Conservation (phyloP, 176 grass and related monocot genomes). For the Carex littledalei region DNA sequence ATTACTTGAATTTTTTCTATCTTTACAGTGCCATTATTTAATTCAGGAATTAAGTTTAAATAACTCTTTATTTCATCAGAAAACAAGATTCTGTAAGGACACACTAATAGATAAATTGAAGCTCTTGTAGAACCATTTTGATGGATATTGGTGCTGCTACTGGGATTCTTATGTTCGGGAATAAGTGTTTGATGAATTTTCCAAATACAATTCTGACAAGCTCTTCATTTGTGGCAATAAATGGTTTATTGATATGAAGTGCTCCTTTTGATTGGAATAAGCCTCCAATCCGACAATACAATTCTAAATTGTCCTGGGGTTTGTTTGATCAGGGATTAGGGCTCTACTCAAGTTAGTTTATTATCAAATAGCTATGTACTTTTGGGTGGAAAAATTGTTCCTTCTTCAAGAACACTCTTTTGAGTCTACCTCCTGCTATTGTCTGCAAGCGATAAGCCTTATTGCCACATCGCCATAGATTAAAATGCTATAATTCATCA, state of each 20-base stretch:
- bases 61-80: background rate
- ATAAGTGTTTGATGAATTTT: background rate
- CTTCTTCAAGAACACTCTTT: background rate
- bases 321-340: background rate
- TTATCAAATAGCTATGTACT: background rate
- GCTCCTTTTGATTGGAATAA: background rate
- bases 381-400: background rate
- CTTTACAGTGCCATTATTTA: background rate
- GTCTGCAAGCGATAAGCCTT: background rate
- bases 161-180: background rate
- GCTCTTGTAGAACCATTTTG: background rate
- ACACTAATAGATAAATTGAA: background rate
- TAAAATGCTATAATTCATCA: background rate
- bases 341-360: background rate
- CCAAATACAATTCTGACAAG: background rate
- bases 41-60: background rate
- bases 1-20: background rate
- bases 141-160: background rate
- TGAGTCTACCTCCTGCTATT: background rate
- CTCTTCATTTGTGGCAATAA: background rate
- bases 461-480: background rate
- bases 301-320: background rate
- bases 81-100: background rate
- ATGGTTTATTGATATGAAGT: conserved; percentile 6
- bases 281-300: background rate